Evolutionary conservation across 352 stramenopile species (phyloP).

Genomic region (Phytophthora hybrid): DNA sequence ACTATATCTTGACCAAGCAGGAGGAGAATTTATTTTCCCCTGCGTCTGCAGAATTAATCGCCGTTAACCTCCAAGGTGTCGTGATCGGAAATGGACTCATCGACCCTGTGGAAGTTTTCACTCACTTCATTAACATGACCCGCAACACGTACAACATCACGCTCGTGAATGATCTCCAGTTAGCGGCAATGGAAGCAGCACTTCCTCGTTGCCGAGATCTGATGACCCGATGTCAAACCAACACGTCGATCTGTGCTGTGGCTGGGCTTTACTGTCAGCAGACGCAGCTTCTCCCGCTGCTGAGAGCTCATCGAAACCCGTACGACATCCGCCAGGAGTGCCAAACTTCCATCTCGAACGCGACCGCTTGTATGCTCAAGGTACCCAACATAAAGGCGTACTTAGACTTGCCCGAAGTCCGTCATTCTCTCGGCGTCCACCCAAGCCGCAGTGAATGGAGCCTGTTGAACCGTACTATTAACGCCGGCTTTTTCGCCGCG

Average conservation of each 20-base stretch:
- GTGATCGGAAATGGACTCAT: slow-evolving; percentile 55
- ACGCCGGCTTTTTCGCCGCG: slow-evolving; percentile 76
- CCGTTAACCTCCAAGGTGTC: slow-evolving; percentile 55
- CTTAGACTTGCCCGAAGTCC: slow-evolving; percentile 60
- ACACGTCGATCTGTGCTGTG: slow-evolving; percentile 26
- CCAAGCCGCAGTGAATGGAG: slow-evolving; percentile 71
- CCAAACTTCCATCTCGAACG: slow-evolving; percentile 22
- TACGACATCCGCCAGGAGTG: slow-evolving; percentile 70
- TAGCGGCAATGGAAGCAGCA: slow-evolving; percentile 31
- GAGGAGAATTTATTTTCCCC: slow-evolving; percentile 5
- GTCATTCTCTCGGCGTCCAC: slow-evolving; percentile 42
- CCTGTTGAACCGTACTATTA: slow-evolving; percentile 91
- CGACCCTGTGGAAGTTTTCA: slow-evolving; percentile 27
- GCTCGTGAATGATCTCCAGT: slow-evolving; percentile 36
- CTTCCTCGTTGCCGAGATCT: slow-evolving; percentile 32
- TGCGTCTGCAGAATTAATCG: background rate
- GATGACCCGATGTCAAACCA: slow-evolving; percentile 31
- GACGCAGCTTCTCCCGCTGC: slow-evolving; percentile 48
- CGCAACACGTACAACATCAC: slow-evolving; percentile 59
- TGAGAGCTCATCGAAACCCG: slow-evolving; percentile 40
- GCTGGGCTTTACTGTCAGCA: slow-evolving; percentile 46
- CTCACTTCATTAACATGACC: slow-evolving; percentile 46
- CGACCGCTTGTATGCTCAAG: slow-evolving; percentile 39
- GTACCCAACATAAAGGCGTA: slow-evolving; percentile 49
- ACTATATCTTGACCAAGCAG: slow-evolving; percentile 52